Conservation (phyloP, 805 yeast species). For the Kregervanrija fluxuum region DNA sequence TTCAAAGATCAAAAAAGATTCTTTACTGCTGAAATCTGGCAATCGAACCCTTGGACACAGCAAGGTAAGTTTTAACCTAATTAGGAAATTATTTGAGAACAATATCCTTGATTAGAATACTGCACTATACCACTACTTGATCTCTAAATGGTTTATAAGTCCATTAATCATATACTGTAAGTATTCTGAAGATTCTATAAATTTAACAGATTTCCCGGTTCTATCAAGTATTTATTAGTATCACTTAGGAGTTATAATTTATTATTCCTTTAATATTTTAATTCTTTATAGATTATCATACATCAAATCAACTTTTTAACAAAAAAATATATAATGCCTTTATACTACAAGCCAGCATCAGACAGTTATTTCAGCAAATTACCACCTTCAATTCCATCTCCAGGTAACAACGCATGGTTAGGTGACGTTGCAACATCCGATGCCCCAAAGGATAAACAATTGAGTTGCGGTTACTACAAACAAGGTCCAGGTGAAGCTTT, state of each 20-base stretch:
- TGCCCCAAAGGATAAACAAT: slow-evolving; percentile 52
- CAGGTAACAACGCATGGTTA: slow-evolving; percentile 62
- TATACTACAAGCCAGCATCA: slow-evolving; percentile 44
- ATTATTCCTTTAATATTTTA: background rate
- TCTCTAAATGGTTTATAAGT: no score
- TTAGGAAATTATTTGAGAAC: no score
- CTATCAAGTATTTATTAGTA: background rate
- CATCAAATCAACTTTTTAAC: background rate
- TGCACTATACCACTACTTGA: no score
- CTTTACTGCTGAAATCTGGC: no score
- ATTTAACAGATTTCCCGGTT: no score
- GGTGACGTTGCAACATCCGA: slow-evolving; percentile 60
- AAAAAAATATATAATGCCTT: slow-evolving; percentile 36
- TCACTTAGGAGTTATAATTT: no score
- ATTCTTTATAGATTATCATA: background rate
- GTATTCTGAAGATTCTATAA: no score
- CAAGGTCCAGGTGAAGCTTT: slow-evolving; percentile 64
- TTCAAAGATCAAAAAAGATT: no score
- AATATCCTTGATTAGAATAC: no score
- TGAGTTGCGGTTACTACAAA: slow-evolving; percentile 61
- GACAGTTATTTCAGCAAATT: slow-evolving; percentile 42
- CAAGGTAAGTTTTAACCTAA: no score
- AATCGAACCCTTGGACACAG: no score
- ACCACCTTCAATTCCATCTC: slow-evolving; percentile 56
- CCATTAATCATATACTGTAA: no score